Evolutionary conservation across 139 green algal genomes (phyloP).

Genomic region (Micractinium conductrix): DNA sequence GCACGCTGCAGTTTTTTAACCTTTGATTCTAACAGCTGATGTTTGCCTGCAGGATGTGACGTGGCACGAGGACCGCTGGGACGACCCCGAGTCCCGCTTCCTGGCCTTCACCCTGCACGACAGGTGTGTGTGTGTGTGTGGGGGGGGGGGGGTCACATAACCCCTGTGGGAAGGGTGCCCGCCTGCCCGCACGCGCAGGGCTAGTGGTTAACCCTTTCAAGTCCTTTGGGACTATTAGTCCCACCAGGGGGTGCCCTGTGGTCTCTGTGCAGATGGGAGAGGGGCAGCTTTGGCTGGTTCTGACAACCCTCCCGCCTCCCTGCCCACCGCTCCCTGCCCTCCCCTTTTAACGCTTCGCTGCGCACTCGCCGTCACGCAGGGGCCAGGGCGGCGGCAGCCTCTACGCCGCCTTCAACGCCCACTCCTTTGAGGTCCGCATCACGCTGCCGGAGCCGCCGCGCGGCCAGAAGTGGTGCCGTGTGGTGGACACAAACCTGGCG

Average conservation of each 20-base stretch:
- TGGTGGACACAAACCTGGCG: conserved; percentile 97
- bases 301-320: no score
- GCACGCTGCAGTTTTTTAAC: no score
- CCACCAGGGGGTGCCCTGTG: no score
- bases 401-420: conserved; percentile 95
- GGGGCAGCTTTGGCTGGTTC: no score
- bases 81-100: conserved; percentile 90
- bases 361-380: background rate
- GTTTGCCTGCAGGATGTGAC: conserved; percentile 78
- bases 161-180: no score
- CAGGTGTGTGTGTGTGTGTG: no score
- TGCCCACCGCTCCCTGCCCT: background rate
- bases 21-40: no score
- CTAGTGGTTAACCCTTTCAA: no score
- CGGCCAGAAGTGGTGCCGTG: conserved; percentile 81
- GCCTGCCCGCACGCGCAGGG: no score
- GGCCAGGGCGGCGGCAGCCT: conserved; percentile 73
- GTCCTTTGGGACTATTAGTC: no score
- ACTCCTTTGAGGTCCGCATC: conserved; percentile 76
- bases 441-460: conserved; percentile 66
- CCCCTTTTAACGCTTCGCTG: background rate
- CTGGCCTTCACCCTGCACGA: conserved; percentile 96
- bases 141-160: no score
- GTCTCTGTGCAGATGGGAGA: no score
- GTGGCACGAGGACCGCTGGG: conserved; percentile 98